Conservation (phyloP, 345 rosid genomes). For the Gossypium raimondii region DNA sequence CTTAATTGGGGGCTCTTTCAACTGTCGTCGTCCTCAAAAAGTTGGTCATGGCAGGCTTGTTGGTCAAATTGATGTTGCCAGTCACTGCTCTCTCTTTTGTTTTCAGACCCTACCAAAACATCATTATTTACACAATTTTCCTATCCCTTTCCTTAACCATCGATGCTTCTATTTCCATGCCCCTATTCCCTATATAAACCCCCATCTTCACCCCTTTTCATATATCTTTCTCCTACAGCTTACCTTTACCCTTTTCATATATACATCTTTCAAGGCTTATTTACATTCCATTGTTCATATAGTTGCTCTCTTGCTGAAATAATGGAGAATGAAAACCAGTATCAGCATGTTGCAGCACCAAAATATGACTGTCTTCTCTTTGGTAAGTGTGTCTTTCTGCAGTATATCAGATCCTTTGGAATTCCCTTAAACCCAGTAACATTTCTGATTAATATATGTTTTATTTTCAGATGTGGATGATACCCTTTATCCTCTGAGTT, state of each 20-base stretch:
- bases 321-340: slow-evolving; percentile 34
- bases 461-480: slow-evolving; percentile 54
- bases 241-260: not conserved
- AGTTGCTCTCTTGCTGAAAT: not conserved
- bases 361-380: slow-evolving; percentile 76
- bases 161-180: slow-evolving; percentile 1
- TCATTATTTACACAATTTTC: not conserved
- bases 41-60: not conserved
- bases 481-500: slow-evolving; percentile 58
- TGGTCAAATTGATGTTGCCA: not conserved
- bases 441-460: not conserved
- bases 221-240: not conserved
- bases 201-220: not conserved
- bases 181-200: slow-evolving; percentile 14
- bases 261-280: not conserved
- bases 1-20: not conserved
- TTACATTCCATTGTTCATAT: not conserved
- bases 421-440: not conserved
- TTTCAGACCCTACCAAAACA: slow-evolving; percentile 14
- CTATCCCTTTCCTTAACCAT: slow-evolving; percentile 7
- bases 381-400: slow-evolving; percentile 37
- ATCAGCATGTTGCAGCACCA: slow-evolving; percentile 26
- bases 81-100: not conserved
- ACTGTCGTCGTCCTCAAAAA: not conserved
- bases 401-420: not conserved